Evolutionary conservation across 306 rosid genomes (phyloP), one percentile per base, ranked within the genome.

Genomic region (Malus sieversii): DNA sequence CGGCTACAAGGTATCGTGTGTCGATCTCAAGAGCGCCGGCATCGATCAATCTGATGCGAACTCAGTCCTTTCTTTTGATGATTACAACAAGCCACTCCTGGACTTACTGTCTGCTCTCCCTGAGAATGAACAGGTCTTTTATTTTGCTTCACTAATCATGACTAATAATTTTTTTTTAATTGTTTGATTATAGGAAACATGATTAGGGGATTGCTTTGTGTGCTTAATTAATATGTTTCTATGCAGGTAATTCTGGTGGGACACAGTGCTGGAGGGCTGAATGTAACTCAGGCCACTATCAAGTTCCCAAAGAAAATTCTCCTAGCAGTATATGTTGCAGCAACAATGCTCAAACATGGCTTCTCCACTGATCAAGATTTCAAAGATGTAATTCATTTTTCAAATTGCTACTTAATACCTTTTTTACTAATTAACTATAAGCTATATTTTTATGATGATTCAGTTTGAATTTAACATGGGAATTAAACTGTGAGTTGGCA

Each of bases 231-330:
- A 68, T 20, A 16, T 59, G 2, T 55, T 14, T 70, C 55, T 15
- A 4, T 70, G 33, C 83, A 93, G 97, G 90, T 90, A 55, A 85
- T 92, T 73, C 75, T 95, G 82, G 98, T 95, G 61, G 98, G 97
- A 11, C 97, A 90, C 52, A 95, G 98, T 67, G 98, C 98, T 25
- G 97, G 98, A 78, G 97, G 98, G 71, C 77, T 92, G 64, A 92
- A 89, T 68, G 78, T 92, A 70, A 95, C 97, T 33, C 88, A 88
- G 79, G 95, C 92, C 4, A 84, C 89, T 82, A 88, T 81, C 44
- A 89, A 84, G 75, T 95, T 90, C 72, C 72, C 98, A 32, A 79
- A 86, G 70, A 92, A 95, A 81, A 82, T 95, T 79, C 70, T 79
- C 0, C 72, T 92, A 48, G 95, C 89, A 3, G 96, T 92, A 38